These are phyloP conservation scores for Hibiscus trionum DNA, from an alignment of 345 rosid species.

Conservation along the genomic window DNA sequence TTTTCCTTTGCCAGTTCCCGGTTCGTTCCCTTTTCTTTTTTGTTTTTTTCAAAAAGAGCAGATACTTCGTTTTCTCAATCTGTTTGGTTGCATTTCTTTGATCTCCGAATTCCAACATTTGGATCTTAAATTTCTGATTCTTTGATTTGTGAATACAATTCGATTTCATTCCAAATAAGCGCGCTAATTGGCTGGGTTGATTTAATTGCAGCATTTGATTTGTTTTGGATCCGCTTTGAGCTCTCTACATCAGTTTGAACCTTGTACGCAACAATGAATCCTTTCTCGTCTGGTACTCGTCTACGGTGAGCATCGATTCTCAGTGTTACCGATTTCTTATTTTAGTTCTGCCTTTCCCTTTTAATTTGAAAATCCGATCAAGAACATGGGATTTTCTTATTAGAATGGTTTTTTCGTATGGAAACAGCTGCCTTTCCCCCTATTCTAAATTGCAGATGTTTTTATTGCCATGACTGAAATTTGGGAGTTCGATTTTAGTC, in stretches of 20 bases:
- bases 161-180: constrained; percentile 11
- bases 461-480: constrained; percentile 4
- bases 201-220: constrained; percentile 3
- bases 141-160: background rate
- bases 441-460: background rate
- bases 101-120: constrained; percentile 21
- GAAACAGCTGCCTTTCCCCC: background rate
- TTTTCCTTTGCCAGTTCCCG: background rate
- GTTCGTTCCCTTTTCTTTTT: background rate
- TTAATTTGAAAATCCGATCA: constrained; percentile 4
- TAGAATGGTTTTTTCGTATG: background rate
- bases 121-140: constrained; percentile 25
- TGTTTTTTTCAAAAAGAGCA: background rate
- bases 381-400: background rate
- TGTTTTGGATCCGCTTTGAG: constrained; percentile 32
- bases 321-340: constrained; percentile 7
- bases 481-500: background rate
- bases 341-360: background rate
- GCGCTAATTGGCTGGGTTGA: background rate
- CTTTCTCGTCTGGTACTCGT: constrained; percentile 95
- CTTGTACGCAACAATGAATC: constrained; percentile 74
- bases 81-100: constrained; percentile 17
- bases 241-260: constrained; percentile 8
- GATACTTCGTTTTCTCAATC: constrained; percentile 21
- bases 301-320: constrained; percentile 49